Evolutionary conservation across 345 rosid species (phyloP), one percentile per base, ranked within the genome.

Genomic region (Clausena lansium): DNA sequence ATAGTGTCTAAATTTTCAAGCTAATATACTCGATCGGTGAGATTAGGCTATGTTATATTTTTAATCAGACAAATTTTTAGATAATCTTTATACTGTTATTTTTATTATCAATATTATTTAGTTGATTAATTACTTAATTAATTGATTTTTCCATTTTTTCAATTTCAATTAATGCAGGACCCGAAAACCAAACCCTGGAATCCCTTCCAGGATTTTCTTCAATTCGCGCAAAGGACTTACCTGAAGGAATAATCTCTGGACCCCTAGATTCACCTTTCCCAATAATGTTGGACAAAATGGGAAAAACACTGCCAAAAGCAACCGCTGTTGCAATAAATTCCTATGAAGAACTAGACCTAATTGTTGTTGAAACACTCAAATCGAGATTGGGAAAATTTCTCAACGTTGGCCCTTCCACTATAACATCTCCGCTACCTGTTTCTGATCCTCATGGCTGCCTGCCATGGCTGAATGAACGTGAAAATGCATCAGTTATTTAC

Each of bases 401-500:
- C 20, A 76, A 80, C 19, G 59, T 88, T 5, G 93, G 92, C 7
- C 91, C 93, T 14, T 82, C 84, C 61, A 35, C 67, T 1, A 64
- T 83, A 50, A 52, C 75, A 3, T 55, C 81, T 30, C 76, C 84
- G 1, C 76, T 69, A 45, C 24, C 33, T 0, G 28, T 9, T 36
- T 22, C 74, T 1, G 93, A 89, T 67, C 50, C 71, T 28, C 78
- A 85, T 2, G 83, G 84, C 38, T 92, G 94, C 86, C 47, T 91
- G 7, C 76, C 86, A 7, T 94, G 91, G 90, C 60, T 95, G 54
- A 70, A 85, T 82, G 78, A 70, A 27, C 91, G 79, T 14, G 45
- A 82, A 58, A 79, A 75, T 17, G 70, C 76, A 2, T 87, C 95
- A 0, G 92, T 91, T 20, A 83, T 80, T 0, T 93, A 91, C 79